phyloP scores from a whole-genome alignment of 352 stramenopile genomes.

The Phytopythium litorale region DNA sequence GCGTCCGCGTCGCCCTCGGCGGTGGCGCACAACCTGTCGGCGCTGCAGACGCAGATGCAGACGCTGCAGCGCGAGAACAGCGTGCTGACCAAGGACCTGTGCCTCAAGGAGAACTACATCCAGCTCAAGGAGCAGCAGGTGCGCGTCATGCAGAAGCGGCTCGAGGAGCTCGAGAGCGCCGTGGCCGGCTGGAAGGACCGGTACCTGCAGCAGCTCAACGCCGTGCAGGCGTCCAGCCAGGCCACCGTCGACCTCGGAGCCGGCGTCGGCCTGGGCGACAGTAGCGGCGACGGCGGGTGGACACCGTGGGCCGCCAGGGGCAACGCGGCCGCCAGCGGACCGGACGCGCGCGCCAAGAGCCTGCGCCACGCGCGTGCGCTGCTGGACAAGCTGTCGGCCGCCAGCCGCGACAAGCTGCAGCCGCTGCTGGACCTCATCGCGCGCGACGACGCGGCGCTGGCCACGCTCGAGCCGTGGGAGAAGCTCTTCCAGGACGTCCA shows the following conservation, averaged over 20 bases:
- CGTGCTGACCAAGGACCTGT: conserved; percentile 52
- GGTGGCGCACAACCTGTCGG: conserved; percentile 63
- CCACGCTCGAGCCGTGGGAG: conserved; percentile 18
- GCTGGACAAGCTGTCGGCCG: conserved; percentile 46
- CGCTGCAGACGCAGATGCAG: conserved; percentile 53
- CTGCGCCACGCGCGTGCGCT: conserved; percentile 30
- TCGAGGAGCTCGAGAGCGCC: conserved; percentile 54
- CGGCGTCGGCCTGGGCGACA: background rate
- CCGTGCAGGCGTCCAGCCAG: conserved; percentile 11
- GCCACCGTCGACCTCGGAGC: conserved; percentile 8
- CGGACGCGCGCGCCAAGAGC: conserved; percentile 17
- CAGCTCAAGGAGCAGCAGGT: conserved; percentile 74
- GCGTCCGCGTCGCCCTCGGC: conserved; percentile 11
- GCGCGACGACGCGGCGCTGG: conserved; percentile 13
- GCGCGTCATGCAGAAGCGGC: conserved; percentile 62
- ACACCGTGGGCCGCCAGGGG: conserved; percentile 32
- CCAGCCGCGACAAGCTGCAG: conserved; percentile 47
- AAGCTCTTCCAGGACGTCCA: conserved; percentile 47
- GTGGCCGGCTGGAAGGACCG: conserved; percentile 67
- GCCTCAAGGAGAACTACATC: conserved; percentile 73
- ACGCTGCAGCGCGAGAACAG: conserved; percentile 60
- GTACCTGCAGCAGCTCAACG: conserved; percentile 49
- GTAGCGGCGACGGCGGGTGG: conserved; percentile 20
- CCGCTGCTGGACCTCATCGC: conserved; percentile 26
- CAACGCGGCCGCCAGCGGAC: background rate